Evolutionary conservation across 129 eudicot genomes (phyloP), one percentile per base, ranked within the genome.

Genomic region (Arctium lappa): DNA sequence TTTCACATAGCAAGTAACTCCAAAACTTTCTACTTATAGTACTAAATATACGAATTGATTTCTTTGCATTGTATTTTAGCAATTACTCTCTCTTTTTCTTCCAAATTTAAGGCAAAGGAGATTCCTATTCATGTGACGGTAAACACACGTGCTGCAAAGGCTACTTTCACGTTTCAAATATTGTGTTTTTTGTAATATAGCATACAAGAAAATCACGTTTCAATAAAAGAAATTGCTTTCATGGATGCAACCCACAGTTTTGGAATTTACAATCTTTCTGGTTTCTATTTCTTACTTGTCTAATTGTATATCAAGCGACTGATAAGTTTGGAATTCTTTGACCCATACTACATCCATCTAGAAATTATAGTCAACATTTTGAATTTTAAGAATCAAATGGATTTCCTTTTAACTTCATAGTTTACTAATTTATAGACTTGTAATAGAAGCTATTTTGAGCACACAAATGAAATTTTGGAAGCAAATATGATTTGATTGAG

Each of bases 31-130:
- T 22, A 22, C 27, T 22, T 22, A 22, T 50, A 50, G 36, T 44
- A 27, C 66, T 44, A 42, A 29, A 5, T 42, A 44, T 74, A 50
- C 37, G 8, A 74, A 44, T 18, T 44, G 65, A 44, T 77, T 33
- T 60, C 10, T 39, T 33, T 36, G 48, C 11, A 16, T 36, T 72
- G 69, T 53, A 53, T 38, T 36, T 32, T n/a, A 66, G 70, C 76
- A 60, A 22, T 32, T 18, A 13, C 69, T 11, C 44, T 18, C 87
- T 86, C 99, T 42, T 89, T 95, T 38, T 87, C 92, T 13, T 89
- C 97, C 44, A 88, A 91, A 72, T 93, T 95, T 84, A 83, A 88
- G 83, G 81, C 88, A 13, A 93, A 90, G 86, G 90, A 86, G 75
- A 78, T 85, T 46, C 99, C 27, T 22, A 22, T 22, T 22, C 27